phyloP scores from a whole-genome alignment of 768 basidiomycete genomes.

The Boletus pseudopeckii region DNA sequence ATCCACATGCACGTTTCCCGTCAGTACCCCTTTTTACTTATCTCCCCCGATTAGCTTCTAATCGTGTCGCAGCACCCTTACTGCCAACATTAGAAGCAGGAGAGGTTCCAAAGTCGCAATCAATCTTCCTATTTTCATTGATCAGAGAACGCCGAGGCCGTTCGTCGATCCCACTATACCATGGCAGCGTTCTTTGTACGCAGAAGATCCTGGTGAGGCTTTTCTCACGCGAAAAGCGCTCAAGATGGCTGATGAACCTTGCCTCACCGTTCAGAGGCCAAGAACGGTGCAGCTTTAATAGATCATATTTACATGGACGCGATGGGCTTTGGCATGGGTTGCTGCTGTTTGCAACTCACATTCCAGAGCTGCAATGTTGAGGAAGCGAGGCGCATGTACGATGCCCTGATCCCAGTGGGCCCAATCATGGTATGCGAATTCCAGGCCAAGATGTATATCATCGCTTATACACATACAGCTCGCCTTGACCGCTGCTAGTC shows the following conservation, averaged over 20 bases:
- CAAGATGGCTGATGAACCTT: constrained; percentile 6
- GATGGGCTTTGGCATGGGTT: constrained; percentile 99
- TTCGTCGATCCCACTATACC: constrained; percentile 94
- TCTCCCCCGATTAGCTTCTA: constrained; percentile 6
- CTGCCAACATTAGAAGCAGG: constrained; percentile 89
- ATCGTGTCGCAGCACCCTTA: constrained; percentile 70
- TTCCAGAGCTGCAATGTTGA: constrained; percentile 95
- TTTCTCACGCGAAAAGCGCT: constrained; percentile 4
- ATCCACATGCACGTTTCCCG: constrained; percentile 98
- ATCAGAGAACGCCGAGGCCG: constrained; percentile 80
- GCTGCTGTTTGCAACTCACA: constrained; percentile 94
- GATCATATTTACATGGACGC: constrained; percentile 98
- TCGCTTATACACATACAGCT: constrained; percentile 50
- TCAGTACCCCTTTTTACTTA: constrained; percentile 43
- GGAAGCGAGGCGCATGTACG: constrained; percentile 91
- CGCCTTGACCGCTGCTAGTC: constrained; percentile 91
- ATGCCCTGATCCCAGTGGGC: constrained; percentile 91
- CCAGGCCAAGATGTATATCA: not conserved
- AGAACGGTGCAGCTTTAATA: constrained; percentile 78
- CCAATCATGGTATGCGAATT: constrained; percentile 78
- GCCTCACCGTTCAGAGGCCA: constrained; percentile 59
- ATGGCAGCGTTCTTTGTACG: constrained; percentile 76
- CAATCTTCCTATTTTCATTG: constrained; percentile 90
- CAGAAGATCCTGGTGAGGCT: constrained; percentile 75
- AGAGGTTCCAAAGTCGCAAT: constrained; percentile 94